These are phyloP conservation scores for Ophiostoma himal-ulmi DNA, from an alignment of 2,329 filamentous ascomycete genomes.

Conservation along the genomic window DNA sequence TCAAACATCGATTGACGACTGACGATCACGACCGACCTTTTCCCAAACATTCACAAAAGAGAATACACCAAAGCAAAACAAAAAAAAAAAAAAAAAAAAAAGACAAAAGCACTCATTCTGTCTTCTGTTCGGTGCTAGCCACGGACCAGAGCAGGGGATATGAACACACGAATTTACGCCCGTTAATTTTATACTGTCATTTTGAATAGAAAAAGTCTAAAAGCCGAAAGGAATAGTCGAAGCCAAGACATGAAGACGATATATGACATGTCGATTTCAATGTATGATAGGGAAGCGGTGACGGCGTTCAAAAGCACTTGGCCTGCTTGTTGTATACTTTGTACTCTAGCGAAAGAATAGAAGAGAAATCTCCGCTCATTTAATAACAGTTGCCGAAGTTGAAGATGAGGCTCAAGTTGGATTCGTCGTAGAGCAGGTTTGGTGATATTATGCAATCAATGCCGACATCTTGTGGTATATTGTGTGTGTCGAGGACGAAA, in stretches of 20 bases:
- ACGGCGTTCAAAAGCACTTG: not conserved
- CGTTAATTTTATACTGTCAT: constrained; percentile 9
- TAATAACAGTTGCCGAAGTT: not conserved
- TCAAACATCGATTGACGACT: not conserved
- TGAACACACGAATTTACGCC: constrained; percentile 12
- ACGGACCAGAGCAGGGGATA: not conserved
- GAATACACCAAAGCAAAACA: not conserved
- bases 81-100: not conserved
- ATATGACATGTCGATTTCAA: not conserved
- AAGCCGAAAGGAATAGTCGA: not conserved
- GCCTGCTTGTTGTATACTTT: not conserved
- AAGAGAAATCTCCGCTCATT: not conserved
- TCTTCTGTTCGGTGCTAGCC: not conserved
- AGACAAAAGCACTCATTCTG: constrained; percentile 5
- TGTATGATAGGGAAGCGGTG: not conserved
- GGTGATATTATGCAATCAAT: not conserved
- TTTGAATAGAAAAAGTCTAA: constrained; percentile 7
- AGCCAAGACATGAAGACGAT: not conserved
- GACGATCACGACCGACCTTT: not conserved
- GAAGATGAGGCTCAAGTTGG: not conserved
- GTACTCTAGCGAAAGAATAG: not conserved
- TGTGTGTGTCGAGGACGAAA: not conserved
- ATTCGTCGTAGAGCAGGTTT: not conserved
- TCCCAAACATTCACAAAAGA: not conserved
- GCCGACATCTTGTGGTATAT: not conserved